Evolutionary conservation across 805 yeast genomes (phyloP).

Genomic region (Candida schatavii): DNA sequence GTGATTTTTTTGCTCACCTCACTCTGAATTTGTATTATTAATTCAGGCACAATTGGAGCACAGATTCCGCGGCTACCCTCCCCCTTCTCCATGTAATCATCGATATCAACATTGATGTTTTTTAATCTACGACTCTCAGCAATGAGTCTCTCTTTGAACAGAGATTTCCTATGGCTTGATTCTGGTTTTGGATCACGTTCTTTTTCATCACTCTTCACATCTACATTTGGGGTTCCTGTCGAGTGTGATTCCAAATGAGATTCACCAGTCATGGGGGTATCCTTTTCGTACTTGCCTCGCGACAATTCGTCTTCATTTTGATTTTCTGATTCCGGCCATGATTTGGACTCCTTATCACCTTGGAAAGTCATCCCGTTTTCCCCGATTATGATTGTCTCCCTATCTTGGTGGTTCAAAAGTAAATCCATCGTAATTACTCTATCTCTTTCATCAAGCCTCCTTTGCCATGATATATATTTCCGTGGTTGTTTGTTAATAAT

Average conservation of each 20-base stretch:
- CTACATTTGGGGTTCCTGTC: neutral
- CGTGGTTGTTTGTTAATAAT: slow-evolving; percentile 27
- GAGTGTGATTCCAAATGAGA: neutral
- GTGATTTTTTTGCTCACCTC: slow-evolving; percentile 20
- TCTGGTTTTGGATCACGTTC: slow-evolving; percentile 4
- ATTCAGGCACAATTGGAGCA: slow-evolving; percentile 24
- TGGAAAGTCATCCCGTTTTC: too few relatives aligned
- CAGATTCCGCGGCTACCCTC: slow-evolving; percentile 6
- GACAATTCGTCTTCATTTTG: slow-evolving; percentile 4
- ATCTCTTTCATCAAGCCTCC: slow-evolving; percentile 31
- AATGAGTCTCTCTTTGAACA: slow-evolving; percentile 23
- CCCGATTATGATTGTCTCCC: slow-evolving; percentile 17
- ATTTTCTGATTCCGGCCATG: slow-evolving; percentile 6
- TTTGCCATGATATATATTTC: slow-evolving; percentile 36
- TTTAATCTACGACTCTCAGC: slow-evolving; percentile 15
- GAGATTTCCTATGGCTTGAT: slow-evolving; percentile 14
- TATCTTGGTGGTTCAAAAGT: slow-evolving; percentile 17
- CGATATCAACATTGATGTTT: neutral
- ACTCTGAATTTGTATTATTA: slow-evolving; percentile 20
- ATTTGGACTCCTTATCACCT: neutral
- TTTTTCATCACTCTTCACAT: slow-evolving; percentile 5
- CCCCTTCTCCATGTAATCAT: slow-evolving; percentile 4
- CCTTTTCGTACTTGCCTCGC: slow-evolving; percentile 9
- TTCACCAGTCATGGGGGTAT: slow-evolving; percentile 6
- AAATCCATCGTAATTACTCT: slow-evolving; percentile 19